phyloP scores from a whole-genome alignment of 139 green algal genomes.

The Chlamydomonas sp. region DNA sequence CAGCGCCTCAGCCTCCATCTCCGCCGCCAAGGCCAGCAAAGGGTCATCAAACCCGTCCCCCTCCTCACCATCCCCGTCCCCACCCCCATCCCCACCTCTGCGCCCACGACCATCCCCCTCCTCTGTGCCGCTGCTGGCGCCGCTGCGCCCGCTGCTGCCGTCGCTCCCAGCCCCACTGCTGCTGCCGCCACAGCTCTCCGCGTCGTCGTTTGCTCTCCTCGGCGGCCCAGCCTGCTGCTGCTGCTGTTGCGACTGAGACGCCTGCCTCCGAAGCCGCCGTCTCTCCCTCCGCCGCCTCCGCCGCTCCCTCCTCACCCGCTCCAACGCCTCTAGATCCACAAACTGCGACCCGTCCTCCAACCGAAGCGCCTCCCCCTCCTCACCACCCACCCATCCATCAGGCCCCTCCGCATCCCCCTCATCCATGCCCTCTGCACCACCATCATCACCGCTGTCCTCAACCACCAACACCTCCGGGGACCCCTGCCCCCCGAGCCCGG shows the following conservation, averaged over 20 bases:
- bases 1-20: constrained; percentile 7
- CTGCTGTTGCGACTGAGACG: not conserved
- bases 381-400: no score
- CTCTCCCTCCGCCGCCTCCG: constrained; percentile 4
- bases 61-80: not conserved
- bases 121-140: not conserved
- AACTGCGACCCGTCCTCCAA: constrained; percentile 3
- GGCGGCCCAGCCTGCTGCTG: not conserved
- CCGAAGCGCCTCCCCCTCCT: not conserved
- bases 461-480: no score
- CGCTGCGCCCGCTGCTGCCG: no score
- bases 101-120: no score
- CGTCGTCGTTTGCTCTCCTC: no score
- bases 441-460: not conserved
- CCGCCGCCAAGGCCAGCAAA: constrained; percentile 22
- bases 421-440: not conserved
- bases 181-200: no score
- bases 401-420: not conserved
- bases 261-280: not conserved
- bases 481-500: no score
- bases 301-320: not conserved
- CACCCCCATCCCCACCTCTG: not conserved
- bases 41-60: constrained; percentile 3
- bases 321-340: constrained; percentile 8
- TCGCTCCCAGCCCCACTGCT: no score